These are phyloP conservation scores for Ilyonectria sp. DNA, from an alignment of 2,329 filamentous ascomycete genomes.

Conservation along the genomic window DNA sequence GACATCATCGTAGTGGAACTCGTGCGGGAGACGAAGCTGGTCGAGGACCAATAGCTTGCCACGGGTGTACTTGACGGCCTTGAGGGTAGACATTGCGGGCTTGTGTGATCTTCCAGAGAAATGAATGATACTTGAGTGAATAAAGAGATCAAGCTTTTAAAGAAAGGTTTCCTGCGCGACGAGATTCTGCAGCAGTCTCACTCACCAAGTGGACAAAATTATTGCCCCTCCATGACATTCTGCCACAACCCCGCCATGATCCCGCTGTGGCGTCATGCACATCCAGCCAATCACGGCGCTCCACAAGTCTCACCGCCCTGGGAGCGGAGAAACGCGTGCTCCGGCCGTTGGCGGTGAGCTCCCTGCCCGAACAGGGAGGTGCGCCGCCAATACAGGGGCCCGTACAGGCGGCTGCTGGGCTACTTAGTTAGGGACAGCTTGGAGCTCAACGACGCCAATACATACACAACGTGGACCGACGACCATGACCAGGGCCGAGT, in stretches of 20 bases:
- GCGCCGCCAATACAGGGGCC: constrained; percentile 33
- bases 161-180: neutral
- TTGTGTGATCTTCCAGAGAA: neutral
- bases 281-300: constrained; percentile 34
- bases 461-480: constrained; percentile 41
- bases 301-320: constrained; percentile 43
- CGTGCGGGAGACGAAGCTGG: constrained; percentile 86
- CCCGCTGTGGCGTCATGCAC: constrained; percentile 37
- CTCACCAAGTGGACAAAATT: constrained; percentile 17
- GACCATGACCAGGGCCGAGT: constrained; percentile 49
- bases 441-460: constrained; percentile 31
- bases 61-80: constrained; percentile 83
- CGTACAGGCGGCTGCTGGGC: constrained; percentile 21
- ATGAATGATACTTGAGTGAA: neutral
- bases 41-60: constrained; percentile 84
- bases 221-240: constrained; percentile 52
- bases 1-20: constrained; percentile 83
- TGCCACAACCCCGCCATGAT: constrained; percentile 51
- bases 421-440: constrained; percentile 45
- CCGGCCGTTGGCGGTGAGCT: constrained; percentile 47
- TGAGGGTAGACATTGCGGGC: constrained; percentile 69
- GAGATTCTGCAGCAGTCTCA: constrained; percentile 6
- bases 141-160: constrained; percentile 9
- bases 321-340: constrained; percentile 47
- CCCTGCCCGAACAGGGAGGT: constrained; percentile 38